Conservation (phyloP, 1,284 basidiomycete species). For the Wallemia hederae region DNA sequence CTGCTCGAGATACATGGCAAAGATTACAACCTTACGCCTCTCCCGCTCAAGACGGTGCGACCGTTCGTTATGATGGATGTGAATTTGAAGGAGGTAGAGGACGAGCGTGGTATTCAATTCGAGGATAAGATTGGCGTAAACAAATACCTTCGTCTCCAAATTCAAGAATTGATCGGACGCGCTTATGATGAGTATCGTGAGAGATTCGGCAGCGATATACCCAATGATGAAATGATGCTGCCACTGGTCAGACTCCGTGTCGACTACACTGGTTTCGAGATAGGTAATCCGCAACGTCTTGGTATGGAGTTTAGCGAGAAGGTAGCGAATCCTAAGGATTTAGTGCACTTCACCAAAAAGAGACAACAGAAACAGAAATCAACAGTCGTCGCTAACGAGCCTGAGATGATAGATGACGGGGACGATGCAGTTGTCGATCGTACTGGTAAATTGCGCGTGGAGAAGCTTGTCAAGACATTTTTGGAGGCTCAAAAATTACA, state of each 20-base stretch:
- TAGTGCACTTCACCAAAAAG: constrained; percentile 62
- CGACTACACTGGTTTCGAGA: constrained; percentile 61
- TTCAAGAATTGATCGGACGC: constrained; percentile 43
- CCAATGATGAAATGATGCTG: constrained; percentile 30
- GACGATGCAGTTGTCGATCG: constrained; percentile 33
- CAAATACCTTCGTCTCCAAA: constrained; percentile 48
- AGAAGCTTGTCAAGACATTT: constrained; percentile 59
- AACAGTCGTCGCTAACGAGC: constrained; percentile 33
- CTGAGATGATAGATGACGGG: constrained; percentile 34
- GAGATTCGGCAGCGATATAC: constrained; percentile 28
- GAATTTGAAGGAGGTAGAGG: constrained; percentile 38
- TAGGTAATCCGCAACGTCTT: constrained; percentile 84
- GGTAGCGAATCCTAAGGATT: constrained; percentile 78
- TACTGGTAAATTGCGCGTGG: constrained; percentile 35
- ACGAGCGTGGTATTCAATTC: constrained; percentile 41
- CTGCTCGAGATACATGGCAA: constrained; percentile 57
- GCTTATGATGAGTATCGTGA: constrained; percentile 54
- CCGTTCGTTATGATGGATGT: constrained; percentile 84
- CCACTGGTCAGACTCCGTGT: constrained; percentile 48
- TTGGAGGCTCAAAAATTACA: constrained; percentile 64
- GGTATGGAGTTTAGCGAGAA: constrained; percentile 77
- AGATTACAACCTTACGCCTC: constrained; percentile 54
- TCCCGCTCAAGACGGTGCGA: constrained; percentile 65
- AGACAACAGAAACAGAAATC: constrained; percentile 19
- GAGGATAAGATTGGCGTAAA: constrained; percentile 49